These are phyloP conservation scores for Leishmania mexicana DNA, from an alignment of 208 protist species.

Conservation along the genomic window DNA sequence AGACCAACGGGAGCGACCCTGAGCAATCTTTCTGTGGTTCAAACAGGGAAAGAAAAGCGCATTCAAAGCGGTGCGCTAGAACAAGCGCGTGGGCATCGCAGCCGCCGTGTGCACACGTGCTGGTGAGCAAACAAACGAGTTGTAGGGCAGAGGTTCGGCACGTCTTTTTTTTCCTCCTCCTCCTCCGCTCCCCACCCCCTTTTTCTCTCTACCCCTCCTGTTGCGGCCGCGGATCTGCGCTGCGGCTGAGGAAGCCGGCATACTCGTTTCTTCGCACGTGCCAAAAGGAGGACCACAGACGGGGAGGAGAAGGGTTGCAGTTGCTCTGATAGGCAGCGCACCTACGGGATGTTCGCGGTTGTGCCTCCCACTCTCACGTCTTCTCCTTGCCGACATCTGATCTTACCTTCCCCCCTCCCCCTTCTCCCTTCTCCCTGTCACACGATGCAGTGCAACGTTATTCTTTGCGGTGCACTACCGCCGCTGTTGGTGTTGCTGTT, in stretches of 20 bases:
- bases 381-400: not conserved
- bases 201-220: not conserved
- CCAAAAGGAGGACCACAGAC: not conserved
- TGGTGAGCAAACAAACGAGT: not conserved
- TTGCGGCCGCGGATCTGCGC: not conserved
- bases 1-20: not conserved
- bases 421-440: not conserved
- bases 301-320: not conserved
- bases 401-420: not conserved
- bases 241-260: not conserved
- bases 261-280: not conserved
- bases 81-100: not conserved
- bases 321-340: conserved; percentile 3
- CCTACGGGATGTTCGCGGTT: not conserved
- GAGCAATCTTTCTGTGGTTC: not conserved
- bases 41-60: not conserved
- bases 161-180: not conserved
- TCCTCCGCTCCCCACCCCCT: not conserved
- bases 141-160: not conserved
- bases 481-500: not conserved
- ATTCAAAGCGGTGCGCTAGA: not conserved
- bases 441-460: not conserved
- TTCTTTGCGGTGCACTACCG: not conserved
- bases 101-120: not conserved
- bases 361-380: not conserved